These are phyloP conservation scores for Skeletonema tropicum DNA, from an alignment of 108 stramenopile genomes.

Conservation along the genomic window DNA sequence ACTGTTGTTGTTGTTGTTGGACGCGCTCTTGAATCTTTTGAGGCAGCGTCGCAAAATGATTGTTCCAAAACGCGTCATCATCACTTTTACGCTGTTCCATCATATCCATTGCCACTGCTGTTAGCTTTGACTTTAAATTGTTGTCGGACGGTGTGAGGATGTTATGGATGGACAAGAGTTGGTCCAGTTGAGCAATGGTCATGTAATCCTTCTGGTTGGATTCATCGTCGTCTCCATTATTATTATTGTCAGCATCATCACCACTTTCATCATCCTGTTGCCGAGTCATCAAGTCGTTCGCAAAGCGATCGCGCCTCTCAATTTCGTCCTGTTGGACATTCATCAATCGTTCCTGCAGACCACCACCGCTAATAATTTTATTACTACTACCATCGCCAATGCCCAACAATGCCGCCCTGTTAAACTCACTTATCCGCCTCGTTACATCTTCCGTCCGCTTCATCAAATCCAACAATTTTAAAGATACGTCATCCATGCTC, in stretches of 20 bases:
- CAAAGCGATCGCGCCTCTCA: not conserved
- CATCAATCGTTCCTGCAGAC: not conserved
- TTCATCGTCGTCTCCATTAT: too few relatives aligned
- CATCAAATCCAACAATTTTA: not conserved
- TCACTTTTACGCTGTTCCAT: not conserved
- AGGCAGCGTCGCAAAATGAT: not conserved
- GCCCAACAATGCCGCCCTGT: not conserved
- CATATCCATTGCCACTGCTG: not conserved
- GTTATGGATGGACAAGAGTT: not conserved
- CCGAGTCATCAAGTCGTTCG: not conserved
- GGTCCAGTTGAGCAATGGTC: not conserved
- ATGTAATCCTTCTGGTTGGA: not conserved
- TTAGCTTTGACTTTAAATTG: not conserved
- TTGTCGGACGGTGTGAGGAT: not conserved
- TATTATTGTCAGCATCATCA: not conserved
- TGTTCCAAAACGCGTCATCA: not conserved
- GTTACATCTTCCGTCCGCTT: constrained; percentile 2
- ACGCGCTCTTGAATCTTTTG: not conserved
- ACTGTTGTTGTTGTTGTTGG: not conserved
- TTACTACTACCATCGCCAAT: too few relatives aligned
- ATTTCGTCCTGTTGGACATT: not conserved
- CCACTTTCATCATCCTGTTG: not conserved
- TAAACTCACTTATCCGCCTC: not conserved
- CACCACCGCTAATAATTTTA: not conserved
- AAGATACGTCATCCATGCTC: not conserved